Base-by-base conservation (phyloP, 345 rosid species). In the Eucalyptus grandis region DNA sequence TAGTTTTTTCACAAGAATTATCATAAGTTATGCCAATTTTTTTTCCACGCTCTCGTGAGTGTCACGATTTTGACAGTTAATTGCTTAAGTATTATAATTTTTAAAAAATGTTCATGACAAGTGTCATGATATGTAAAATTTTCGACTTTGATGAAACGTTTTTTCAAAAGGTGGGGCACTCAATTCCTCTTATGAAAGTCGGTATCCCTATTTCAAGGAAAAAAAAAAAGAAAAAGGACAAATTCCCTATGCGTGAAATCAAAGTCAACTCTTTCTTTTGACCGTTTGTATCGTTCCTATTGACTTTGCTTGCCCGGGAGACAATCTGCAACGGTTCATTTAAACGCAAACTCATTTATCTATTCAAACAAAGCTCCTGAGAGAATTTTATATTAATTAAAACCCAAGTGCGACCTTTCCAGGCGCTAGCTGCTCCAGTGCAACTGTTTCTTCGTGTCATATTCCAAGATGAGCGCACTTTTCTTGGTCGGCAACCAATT, bases 21-120 rank as follows among this genome's bases (percentile, higher is more conserved):
- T 72, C 46, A 72, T 72, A 17, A 72, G 37, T 65, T n/a, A 72
- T 34, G 46, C 26, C 8, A 72, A 69, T 34, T 37, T 69, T 69
- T 9, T 4, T 34, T 34, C 5, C 1, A 12, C 0, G 2, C 13
- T 6, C 13, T 11, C 0, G 4, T 37, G 9, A 11, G 5, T 72
- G 27, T 1, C 46, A 21, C 19, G 1, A 72, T 24, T 37, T 19
- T 72, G 0, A 34, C 5, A 21, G 2, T 77, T 3, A 4, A 34
- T 69, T 0, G 1, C 22, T 72, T 34, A 11, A 72, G 13, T 19
- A 11, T 3, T 11, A 17, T 34, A 69, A 5, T 6, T 17, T 34
- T 15, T n/a, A 67, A 67, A 0, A 31, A 0, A 31, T 31, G 3
- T 15, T 31, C 6, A 4, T 4, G 21, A 67, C 40, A 67, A 16